phyloP scores from a whole-genome alignment of 1,139 yeast genomes.

The Candida tetrigidarum region DNA sequence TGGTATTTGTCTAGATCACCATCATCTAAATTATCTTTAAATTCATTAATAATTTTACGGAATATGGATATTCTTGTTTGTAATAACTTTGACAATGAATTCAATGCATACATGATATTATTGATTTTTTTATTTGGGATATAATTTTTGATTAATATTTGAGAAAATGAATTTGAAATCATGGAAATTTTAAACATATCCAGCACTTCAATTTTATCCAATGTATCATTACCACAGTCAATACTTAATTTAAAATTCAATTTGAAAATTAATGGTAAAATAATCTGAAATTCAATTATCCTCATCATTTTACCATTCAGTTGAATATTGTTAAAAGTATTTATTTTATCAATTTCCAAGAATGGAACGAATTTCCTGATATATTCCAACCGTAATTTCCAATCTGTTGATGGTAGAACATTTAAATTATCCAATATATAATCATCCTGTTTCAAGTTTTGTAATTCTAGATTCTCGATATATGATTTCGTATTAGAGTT shows the following conservation, averaged over 20 bases:
- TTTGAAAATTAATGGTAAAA: constrained; percentile 29
- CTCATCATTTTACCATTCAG: constrained; percentile 18
- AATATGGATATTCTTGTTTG: constrained; percentile 26
- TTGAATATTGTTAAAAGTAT: constrained; percentile 18
- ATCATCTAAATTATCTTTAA: constrained; percentile 16
- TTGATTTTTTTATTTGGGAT: constrained; percentile 31
- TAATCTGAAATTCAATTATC: constrained; percentile 24
- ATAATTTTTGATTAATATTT: constrained; percentile 25
- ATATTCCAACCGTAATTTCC: constrained; percentile 33
- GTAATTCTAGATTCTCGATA: constrained; percentile 13
- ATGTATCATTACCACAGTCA: constrained; percentile 21
- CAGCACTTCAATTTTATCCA: constrained; percentile 19
- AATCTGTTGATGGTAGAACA: constrained; percentile 42
- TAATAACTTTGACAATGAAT: constrained; percentile 32
- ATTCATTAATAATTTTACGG: constrained; percentile 24
- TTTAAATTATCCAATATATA: constrained; percentile 28
- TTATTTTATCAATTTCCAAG: constrained; percentile 26
- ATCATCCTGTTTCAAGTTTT: constrained; percentile 25
- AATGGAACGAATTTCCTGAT: constrained; percentile 32
- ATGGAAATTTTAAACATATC: constrained; percentile 17
- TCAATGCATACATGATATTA: constrained; percentile 34
- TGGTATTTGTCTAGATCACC: constrained; percentile 1
- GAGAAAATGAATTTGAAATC: constrained; percentile 28
- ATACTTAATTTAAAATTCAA: constrained; percentile 24
- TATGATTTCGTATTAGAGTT: constrained; percentile 27